These are phyloP conservation scores for Tylopilus vinaceipallidus DNA, from an alignment of 768 basidiomycete genomes.

Conservation along the genomic window DNA sequence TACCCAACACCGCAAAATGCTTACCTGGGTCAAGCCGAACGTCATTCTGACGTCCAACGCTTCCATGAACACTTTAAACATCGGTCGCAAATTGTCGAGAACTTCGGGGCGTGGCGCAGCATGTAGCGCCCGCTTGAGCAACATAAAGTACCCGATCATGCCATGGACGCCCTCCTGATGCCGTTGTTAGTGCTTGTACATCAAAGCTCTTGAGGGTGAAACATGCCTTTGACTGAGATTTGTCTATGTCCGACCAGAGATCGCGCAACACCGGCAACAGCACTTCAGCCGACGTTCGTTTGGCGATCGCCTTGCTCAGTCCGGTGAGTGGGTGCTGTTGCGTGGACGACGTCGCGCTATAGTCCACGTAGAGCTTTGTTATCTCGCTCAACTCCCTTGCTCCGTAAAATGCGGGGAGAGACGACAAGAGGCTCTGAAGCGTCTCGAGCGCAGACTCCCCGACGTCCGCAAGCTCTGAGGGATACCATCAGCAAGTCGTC, in stretches of 20 bases:
- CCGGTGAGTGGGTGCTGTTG: conserved; percentile 32
- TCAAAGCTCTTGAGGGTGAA: too few species aligned
- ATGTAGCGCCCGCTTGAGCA: conserved; percentile 65
- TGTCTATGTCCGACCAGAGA: conserved; percentile 47
- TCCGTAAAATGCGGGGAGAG: conserved; percentile 85
- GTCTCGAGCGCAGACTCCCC: conserved; percentile 41
- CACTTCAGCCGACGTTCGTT: conserved; percentile 63
- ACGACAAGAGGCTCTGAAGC: conserved; percentile 65
- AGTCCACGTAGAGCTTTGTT: conserved; percentile 56
- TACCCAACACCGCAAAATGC: not conserved
- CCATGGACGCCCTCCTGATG: conserved; percentile 26
- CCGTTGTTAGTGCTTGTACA: conserved; percentile 1
- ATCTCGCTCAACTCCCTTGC: conserved; percentile 54
- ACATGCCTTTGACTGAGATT: conserved; percentile 38
- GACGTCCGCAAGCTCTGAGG: conserved; percentile 34
- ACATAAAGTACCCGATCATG: conserved; percentile 54
- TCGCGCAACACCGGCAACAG: conserved; percentile 64
- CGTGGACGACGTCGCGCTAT: conserved; percentile 12
- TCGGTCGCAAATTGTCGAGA: conserved; percentile 57
- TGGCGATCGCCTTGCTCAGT: conserved; percentile 65
- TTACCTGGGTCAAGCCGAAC: conserved; percentile 31
- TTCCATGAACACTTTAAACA: conserved; percentile 80
- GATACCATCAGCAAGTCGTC: not conserved
- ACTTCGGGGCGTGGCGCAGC: conserved; percentile 63
- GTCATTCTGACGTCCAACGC: conserved; percentile 57